phyloP scores from a whole-genome alignment of 768 basidiomycete genomes.

The Termitomyces eurrhizus region DNA sequence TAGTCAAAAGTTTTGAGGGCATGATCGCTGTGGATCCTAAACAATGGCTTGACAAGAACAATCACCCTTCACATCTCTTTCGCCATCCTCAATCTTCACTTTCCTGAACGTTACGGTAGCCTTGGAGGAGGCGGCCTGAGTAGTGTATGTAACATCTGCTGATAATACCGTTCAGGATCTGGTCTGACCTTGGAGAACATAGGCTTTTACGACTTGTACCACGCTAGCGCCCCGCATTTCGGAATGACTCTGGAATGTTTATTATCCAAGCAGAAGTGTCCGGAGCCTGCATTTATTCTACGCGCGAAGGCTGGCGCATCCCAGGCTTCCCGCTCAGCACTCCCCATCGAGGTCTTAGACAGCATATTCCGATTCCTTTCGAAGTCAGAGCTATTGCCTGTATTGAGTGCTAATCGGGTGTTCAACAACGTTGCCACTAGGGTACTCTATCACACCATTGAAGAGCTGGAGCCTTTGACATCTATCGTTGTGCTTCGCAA shows the following conservation, averaged over 20 bases:
- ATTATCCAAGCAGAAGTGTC: neutral
- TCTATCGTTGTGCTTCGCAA: slow-evolving; percentile 35
- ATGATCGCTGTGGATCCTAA: neutral
- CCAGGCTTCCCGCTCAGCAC: slow-evolving; percentile 8
- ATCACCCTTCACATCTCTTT: neutral
- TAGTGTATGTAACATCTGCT: slow-evolving; percentile 9
- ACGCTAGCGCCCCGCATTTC: neutral
- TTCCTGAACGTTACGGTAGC: neutral
- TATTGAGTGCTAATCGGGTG: slow-evolving; percentile 22
- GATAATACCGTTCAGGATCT: neutral
- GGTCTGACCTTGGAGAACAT: neutral
- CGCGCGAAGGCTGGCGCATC: neutral
- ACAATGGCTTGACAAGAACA: slow-evolving; percentile 5
- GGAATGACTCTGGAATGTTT: slow-evolving; percentile 1
- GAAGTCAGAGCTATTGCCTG: slow-evolving; percentile 17
- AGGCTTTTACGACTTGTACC: neutral
- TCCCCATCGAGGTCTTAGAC: slow-evolving; percentile 34
- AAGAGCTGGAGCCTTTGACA: slow-evolving; percentile 24
- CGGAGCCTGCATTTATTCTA: neutral
- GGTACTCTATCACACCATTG: slow-evolving; percentile 30
- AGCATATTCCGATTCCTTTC: slow-evolving; percentile 21
- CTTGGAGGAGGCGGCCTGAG: neutral
- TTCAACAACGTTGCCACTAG: slow-evolving; percentile 26
- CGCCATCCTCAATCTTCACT: neutral
- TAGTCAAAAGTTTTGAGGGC: neutral